A percentile compares a stretch with the other conserved stretches of the same genome.
Evolutionary conservation across 2,329 filamentous ascomycete genomes (phyloP).

Genomic region (Beauveria scarabaeidicola): DNA sequence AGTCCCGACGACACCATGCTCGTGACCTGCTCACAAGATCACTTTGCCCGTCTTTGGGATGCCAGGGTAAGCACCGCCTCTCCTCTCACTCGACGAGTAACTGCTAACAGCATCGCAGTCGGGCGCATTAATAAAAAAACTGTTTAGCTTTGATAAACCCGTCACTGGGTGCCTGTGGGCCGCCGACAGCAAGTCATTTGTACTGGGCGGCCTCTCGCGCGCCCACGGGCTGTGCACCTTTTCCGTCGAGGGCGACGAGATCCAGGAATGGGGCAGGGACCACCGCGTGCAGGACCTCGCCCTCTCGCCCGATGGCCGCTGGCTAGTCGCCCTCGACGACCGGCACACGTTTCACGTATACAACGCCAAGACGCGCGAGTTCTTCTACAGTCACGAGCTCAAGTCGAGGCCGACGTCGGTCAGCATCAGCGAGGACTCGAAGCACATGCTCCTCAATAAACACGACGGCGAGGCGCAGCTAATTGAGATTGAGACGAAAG

Average conservation of each 20-base stretch:
- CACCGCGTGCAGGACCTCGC: constrained; percentile 78
- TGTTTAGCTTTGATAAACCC: constrained; percentile 69
- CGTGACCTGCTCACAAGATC: constrained; percentile 73
- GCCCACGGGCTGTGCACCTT: constrained; percentile 61
- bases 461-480: constrained; percentile 68
- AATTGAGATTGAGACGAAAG: constrained; percentile 65
- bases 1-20: constrained; percentile 85
- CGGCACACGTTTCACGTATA: constrained; percentile 69
- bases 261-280: constrained; percentile 58
- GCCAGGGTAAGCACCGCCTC: constrained; percentile 42
- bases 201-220: constrained; percentile 69
- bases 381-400: constrained; percentile 62
- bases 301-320: constrained; percentile 71
- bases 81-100: not conserved
- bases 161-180: constrained; percentile 90
- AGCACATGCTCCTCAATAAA: constrained; percentile 73
- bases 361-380: constrained; percentile 64
- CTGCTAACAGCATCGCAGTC: constrained; percentile 36
- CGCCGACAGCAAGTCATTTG: constrained; percentile 65
- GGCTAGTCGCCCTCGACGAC: constrained; percentile 70
- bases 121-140: constrained; percentile 52
- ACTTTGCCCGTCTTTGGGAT: constrained; percentile 68
- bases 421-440: constrained; percentile 72
- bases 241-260: constrained; percentile 52
- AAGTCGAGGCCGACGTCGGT: constrained; percentile 68